Evolutionary conservation across 2,329 filamentous ascomycete genomes (phyloP), one percentile per base, ranked within the genome.

Genomic region (Diaporthe caulivora): DNA sequence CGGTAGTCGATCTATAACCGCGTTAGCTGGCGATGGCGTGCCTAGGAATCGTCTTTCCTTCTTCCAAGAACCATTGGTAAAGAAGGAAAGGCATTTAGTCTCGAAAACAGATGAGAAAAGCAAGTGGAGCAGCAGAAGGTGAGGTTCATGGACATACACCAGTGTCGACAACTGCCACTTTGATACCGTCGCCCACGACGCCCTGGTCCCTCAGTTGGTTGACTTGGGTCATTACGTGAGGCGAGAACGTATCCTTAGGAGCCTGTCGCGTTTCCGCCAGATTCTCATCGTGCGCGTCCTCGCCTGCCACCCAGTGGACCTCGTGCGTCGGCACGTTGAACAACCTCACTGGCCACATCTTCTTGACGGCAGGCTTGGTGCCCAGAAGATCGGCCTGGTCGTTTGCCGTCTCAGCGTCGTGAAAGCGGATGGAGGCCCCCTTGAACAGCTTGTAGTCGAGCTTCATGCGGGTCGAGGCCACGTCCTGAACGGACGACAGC

Each of bases 201-300:
- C 87, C 87, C 73, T 86, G 79, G 17, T 84, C 85, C 42, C 83
- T 83, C 49, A 90, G 82, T 83, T 86, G 85, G 78, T 89, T 85
- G 24, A 90, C 85, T 80, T 90, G 88, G 2, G 87, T 89, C 87
- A 89, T 89, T 74, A 87, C 77, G 69, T 90, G 88, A 1, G 88
- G 84, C n/a, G 84, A 81, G 74, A 86, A 87, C 0, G 80, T 83
- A 72, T 87, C 85, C 49, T 79, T 80, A 71, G 76, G 73, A 7
- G 74, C 75, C 72, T 83, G 80, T 7, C 82, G 82, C 78, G 80
- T 82, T 29, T 79, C 73, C n/a, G 80, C 75, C 18, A 77, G 72
- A n/a, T 76, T 74, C 57, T 76, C 78, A 24, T 10, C 44, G 51
- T 78, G 76, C 1, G 62, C 70, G 18, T 72, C 51, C 2, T 79